A percentile compares a stretch with the other conserved stretches of the same genome.
Evolutionary conservation across 345 rosid genomes (phyloP).

Genomic region (Moringa oleifera): DNA sequence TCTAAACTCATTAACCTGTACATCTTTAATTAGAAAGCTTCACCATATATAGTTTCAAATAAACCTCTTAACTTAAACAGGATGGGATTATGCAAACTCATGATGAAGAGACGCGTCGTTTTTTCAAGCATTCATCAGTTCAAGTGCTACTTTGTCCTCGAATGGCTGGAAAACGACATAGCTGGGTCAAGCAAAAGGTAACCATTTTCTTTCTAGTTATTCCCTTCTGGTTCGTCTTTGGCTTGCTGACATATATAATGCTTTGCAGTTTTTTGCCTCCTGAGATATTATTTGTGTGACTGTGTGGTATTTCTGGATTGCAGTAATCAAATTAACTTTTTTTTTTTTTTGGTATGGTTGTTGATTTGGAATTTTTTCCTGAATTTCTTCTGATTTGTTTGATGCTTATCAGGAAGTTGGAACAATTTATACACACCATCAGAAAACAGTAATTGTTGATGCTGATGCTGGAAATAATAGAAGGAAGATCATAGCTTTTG

Average conservation of each 20-base stretch:
- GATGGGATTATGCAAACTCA: slow-evolving; percentile 96
- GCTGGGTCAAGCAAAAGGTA: slow-evolving; percentile 91
- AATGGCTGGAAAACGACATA: slow-evolving; percentile 84
- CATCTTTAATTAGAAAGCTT: not conserved
- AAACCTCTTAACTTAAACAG: slow-evolving; percentile 32
- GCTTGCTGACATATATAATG: not conserved
- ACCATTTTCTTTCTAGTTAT: slow-evolving; percentile 5
- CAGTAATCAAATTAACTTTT: not conserved
- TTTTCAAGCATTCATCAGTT: slow-evolving; percentile 91
- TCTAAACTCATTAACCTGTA: not conserved
- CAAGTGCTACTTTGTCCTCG: slow-evolving; percentile 93
- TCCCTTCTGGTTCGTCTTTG: not conserved
- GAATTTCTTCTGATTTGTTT: slow-evolving; percentile 9
- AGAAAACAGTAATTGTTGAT: slow-evolving; percentile 87
- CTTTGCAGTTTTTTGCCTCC: not conserved
- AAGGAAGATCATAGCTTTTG: slow-evolving; percentile 87
- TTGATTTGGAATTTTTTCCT: not conserved
- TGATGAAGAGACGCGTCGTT: slow-evolving; percentile 94
- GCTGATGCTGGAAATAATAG: slow-evolving; percentile 69
- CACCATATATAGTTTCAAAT: not conserved
- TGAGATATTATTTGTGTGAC: not conserved
- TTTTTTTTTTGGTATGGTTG: not conserved
- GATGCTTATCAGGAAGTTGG: slow-evolving; percentile 72
- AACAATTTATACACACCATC: slow-evolving; percentile 94
- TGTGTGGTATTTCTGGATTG: not conserved